Conservation (phyloP, 371 early-diverging fungal species). For the Blakeslea trispora region DNA sequence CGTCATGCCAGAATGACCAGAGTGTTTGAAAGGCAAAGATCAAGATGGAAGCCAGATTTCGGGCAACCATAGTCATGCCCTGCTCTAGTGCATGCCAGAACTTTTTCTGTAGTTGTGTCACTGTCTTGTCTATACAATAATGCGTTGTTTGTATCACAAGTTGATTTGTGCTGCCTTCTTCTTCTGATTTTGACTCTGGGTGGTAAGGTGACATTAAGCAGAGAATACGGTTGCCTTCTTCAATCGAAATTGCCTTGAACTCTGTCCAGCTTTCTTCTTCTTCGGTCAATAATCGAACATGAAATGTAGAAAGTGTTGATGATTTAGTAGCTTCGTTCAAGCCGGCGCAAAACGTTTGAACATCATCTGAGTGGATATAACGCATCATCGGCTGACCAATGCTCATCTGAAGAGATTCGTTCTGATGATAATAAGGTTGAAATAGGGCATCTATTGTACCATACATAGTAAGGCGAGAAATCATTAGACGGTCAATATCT, state of each 20-base stretch:
- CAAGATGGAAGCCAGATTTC: conserved; percentile 11
- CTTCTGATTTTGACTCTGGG: neutral
- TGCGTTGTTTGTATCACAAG: neutral
- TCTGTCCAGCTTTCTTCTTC: conserved; percentile 7
- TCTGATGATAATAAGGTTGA: neutral
- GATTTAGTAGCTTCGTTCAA: conserved; percentile 15
- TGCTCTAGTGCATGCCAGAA: conserved; percentile 24
- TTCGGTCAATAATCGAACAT: conserved; percentile 9
- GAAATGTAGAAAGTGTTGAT: neutral
- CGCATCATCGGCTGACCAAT: conserved; percentile 33
- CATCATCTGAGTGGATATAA: conserved; percentile 28
- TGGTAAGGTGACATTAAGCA: conserved; percentile 16
- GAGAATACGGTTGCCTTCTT: conserved; percentile 13
- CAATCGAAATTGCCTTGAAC: conserved; percentile 22
- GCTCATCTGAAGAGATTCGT: neutral
- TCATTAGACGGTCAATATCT: neutral
- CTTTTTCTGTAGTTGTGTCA: conserved; percentile 13
- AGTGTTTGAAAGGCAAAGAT: conserved; percentile 13
- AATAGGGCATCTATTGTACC: conserved; percentile 29
- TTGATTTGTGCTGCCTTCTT: neutral
- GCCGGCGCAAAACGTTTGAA: conserved; percentile 21
- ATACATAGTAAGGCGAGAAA: conserved; percentile 30
- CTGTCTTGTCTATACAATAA: conserved; percentile 1
- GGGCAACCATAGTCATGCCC: conserved; percentile 19
- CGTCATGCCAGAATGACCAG: conserved; percentile 9